Percentiles rank a stretch among this genome's conserved stretches.
These are phyloP conservation scores for Mesostigma viride DNA, from an alignment of 139 green algal species.

Conservation along the genomic window DNA sequence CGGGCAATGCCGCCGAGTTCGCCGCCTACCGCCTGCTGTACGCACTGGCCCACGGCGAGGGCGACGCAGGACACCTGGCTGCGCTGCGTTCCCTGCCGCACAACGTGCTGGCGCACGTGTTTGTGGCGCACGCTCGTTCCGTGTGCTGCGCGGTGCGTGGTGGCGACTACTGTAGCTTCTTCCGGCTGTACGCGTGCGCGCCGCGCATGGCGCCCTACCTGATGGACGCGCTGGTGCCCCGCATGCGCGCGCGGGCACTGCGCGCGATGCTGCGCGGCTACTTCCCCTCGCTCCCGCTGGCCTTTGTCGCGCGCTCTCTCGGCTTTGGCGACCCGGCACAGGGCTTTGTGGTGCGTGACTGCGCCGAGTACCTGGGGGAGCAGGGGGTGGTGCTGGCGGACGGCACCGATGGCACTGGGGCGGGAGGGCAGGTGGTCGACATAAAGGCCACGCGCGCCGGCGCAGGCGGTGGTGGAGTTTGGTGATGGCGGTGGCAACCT, in stretches of 20 bases:
- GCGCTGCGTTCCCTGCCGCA: not conserved
- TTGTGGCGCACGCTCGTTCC: not conserved
- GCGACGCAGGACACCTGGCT: not conserved
- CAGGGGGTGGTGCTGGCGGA: conserved; percentile 15
- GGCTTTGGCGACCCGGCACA: not conserved
- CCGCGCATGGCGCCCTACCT: conserved; percentile 5
- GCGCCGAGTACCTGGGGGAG: conserved; percentile 17
- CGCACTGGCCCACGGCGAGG: not conserved
- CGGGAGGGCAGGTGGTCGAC: no score
- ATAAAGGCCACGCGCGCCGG: no score
- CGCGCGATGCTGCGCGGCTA: not conserved
- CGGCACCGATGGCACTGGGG: no score
- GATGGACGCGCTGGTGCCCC: not conserved
- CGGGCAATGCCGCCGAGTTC: conserved; percentile 43
- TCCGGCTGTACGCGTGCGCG: not conserved
- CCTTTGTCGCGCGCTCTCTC: not conserved
- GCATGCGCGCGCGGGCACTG: not conserved
- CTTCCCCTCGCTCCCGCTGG: not conserved
- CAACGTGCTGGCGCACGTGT: not conserved
- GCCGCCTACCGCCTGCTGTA: conserved; percentile 55
- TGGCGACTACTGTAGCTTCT: not conserved
- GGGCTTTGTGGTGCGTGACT: conserved; percentile 13
- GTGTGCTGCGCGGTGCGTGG: not conserved
- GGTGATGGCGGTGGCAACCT: no score
- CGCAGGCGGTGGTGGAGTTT: no score